Evolutionary conservation across 176 grass and related monocot genomes (phyloP), one percentile per base, ranked within the genome.

Genomic region (Guadua angustifolia): DNA sequence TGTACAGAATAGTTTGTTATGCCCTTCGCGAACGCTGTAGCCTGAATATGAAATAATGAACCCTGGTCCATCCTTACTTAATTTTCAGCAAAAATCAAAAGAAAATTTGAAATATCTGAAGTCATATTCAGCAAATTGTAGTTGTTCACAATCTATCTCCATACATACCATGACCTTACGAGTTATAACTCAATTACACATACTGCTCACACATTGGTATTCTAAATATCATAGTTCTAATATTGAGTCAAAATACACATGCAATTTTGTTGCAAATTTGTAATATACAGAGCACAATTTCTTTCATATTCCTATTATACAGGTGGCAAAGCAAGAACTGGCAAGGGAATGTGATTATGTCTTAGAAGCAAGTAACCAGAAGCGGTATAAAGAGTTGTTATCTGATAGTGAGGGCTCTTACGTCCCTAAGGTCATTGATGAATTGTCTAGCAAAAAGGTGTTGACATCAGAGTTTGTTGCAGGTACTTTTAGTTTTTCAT

Each of bases 271-370:
- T 55, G 7, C 2, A 33, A 19, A 44, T 61, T 62, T 75, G n/a
- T 62, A 50, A 35, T 35, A 70, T 25, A 59, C 1, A 65, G 36
- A 89, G n/a, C 39, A 38, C 86, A 77, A 24, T 49, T 36, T 78
- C 65, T 82, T 56, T 8, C 26, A 39, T 77, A 26, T 49, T 82
- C 25, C 14, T 86, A 16, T n/a, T 75, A 51, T 84, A 74, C 85
- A 95, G 96, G 96, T 98, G 53, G 96, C 96, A 85, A 98, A 98
- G 75, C 68, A 84, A 78, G 96, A 98, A 67, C 84, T 98, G 58
- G 85, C 96, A 78, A 86, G 93, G 62, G 93, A 98, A 90, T 98
- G 96, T 81, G 89, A 98, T 90, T 98, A 95, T 89, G 71, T 93
- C 50, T 80, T 95, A 88, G 96, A 98, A 95, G 96, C 96, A 50